phyloP scores from a whole-genome alignment of 2,329 filamentous ascomycete genomes.

The Paracamarosporium sp. region DNA sequence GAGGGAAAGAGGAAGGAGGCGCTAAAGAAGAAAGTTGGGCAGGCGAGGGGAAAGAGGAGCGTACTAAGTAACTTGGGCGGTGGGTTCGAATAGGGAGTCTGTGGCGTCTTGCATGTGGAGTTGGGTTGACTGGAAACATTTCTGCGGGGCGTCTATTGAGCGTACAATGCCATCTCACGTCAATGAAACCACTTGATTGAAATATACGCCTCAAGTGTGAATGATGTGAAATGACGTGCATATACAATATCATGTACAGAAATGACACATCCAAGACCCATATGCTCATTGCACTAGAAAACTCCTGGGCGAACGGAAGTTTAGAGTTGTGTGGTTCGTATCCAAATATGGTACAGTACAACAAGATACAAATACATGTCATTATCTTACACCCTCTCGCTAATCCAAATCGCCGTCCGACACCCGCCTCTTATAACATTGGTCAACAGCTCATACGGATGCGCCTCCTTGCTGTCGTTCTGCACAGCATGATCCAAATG shows the following conservation, averaged over 20 bases:
- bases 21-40: slow-evolving; percentile 51
- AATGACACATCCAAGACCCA: neutral
- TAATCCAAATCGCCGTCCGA: slow-evolving; percentile 90
- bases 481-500: slow-evolving; percentile 95
- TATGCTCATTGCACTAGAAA: no score
- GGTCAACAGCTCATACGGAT: slow-evolving; percentile 87
- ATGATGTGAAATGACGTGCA: neutral
- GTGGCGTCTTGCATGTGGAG: neutral
- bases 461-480: slow-evolving; percentile 88
- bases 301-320: no score
- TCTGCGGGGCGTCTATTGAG: neutral
- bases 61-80: slow-evolving; percentile 39
- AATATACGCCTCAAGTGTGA: neutral
- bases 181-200: neutral
- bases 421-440: slow-evolving; percentile 90
- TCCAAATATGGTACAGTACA: slow-evolving; percentile 1
- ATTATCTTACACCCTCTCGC: slow-evolving; percentile 68
- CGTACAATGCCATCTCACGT: neutral
- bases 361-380: neutral
- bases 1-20: slow-evolving; percentile 59
- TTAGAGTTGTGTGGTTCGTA: neutral
- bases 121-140: neutral
- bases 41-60: slow-evolving; percentile 37
- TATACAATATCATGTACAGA: no score
- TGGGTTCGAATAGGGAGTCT: slow-evolving; percentile 41